Evolutionary conservation across 192 early-diverging fungal species (phyloP).

Genomic region (Coemansia furcata): DNA sequence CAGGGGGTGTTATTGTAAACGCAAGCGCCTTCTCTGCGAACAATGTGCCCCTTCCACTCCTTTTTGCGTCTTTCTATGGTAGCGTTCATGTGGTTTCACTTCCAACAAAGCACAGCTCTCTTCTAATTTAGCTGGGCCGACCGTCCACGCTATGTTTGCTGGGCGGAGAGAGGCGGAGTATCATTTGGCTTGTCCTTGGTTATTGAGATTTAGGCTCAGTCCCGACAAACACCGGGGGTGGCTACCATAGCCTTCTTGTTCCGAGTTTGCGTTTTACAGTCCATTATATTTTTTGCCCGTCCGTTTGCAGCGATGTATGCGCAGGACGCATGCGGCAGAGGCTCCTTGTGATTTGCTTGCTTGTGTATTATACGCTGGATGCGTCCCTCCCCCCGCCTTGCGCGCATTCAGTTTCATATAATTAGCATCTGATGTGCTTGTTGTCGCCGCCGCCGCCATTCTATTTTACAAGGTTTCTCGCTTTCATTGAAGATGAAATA

Average conservation of each 20-base stretch:
- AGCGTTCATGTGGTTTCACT: not conserved
- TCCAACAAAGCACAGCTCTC: not conserved
- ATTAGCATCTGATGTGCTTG: slow-evolving; percentile 40
- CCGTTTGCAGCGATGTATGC: slow-evolving; percentile 2
- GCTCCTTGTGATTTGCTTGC: slow-evolving; percentile 38
- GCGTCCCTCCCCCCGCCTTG: slow-evolving; percentile 30
- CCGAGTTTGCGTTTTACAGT: slow-evolving; percentile 4
- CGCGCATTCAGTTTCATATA: slow-evolving; percentile 52
- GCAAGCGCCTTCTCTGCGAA: not conserved
- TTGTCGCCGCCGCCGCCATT: slow-evolving; percentile 11
- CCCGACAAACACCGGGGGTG: slow-evolving; percentile 1
- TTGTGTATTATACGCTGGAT: slow-evolving; percentile 31
- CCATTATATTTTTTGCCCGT: slow-evolving; percentile 2
- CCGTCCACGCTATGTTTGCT: not conserved
- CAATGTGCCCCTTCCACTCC: not conserved
- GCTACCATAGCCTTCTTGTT: not conserved
- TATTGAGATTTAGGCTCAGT: slow-evolving; percentile 2
- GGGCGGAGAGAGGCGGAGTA: not conserved
- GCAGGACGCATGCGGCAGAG: slow-evolving; percentile 11
- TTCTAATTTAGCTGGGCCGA: not conserved
- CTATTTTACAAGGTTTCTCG: slow-evolving; percentile 28
- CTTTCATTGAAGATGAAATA: slow-evolving; percentile 18
- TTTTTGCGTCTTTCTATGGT: not conserved
- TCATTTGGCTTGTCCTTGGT: not conserved
- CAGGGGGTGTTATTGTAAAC: not conserved